phyloP scores from a whole-genome alignment of 495 filamentous ascomycete species.

The Penicillium diatomitis region DNA sequence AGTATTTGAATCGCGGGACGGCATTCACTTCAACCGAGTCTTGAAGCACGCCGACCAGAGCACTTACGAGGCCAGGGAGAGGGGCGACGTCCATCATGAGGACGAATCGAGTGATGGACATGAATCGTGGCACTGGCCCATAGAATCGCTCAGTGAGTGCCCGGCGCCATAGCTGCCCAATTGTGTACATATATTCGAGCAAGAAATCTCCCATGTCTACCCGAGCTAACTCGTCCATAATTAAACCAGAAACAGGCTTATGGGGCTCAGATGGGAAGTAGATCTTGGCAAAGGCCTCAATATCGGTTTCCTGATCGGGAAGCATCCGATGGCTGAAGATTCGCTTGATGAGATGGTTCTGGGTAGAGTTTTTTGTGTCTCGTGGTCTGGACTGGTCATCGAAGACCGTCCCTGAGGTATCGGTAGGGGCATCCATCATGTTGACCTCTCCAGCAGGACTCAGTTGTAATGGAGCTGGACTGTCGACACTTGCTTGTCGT shows the following conservation, averaged over 20 bases:
- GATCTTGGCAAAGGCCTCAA: slow-evolving; percentile 43
- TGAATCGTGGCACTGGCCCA: slow-evolving; percentile 47
- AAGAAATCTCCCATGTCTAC: slow-evolving; percentile 38
- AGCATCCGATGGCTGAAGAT: slow-evolving; percentile 48
- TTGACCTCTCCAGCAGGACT: slow-evolving; percentile 29
- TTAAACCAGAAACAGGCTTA: slow-evolving; percentile 44
- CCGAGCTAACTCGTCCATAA: slow-evolving; percentile 44
- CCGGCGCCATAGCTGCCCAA: slow-evolving; percentile 52
- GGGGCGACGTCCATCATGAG: slow-evolving; percentile 41
- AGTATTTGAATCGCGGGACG: slow-evolving; percentile 42
- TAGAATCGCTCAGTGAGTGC: slow-evolving; percentile 53
- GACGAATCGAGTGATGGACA: slow-evolving; percentile 46
- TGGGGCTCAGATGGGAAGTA: slow-evolving; percentile 47
- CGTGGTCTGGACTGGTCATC: slow-evolving; percentile 4
- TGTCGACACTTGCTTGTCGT: slow-evolving; percentile 44
- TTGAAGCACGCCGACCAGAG: slow-evolving; percentile 46
- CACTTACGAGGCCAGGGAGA: slow-evolving; percentile 39
- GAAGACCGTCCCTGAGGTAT: slow-evolving; percentile 12
- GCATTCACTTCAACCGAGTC: slow-evolving; percentile 48
- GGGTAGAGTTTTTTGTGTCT: background rate
- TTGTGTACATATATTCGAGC: slow-evolving; percentile 41
- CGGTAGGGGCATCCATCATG: slow-evolving; percentile 14
- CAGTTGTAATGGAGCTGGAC: slow-evolving; percentile 45
- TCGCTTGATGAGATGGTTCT: slow-evolving; percentile 42
- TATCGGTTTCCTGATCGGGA: slow-evolving; percentile 39